phyloP scores from a whole-genome alignment of 305 asterid genomes.

The Fraxinus ornus region DNA sequence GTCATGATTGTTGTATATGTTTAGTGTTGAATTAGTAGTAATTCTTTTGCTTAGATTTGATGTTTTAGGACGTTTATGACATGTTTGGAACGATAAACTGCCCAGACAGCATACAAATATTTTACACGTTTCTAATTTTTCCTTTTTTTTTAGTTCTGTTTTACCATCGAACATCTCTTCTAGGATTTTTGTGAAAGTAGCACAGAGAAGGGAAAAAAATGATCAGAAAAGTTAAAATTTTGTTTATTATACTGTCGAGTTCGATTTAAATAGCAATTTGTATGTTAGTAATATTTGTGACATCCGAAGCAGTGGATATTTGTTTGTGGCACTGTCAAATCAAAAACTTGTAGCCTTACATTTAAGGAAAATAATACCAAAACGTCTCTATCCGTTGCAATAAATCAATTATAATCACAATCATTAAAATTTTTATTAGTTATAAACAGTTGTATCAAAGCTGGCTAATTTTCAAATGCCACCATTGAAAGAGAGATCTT shows the following conservation, averaged over 20 bases:
- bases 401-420: not conserved
- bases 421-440: not conserved
- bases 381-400: not conserved
- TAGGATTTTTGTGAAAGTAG: not conserved
- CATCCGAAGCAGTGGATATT: not conserved
- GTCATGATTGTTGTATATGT: constrained; percentile 2
- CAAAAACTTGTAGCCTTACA: not conserved
- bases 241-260: not conserved
- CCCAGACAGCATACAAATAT: not conserved
- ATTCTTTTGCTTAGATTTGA: not conserved
- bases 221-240: not conserved
- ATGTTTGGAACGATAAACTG: not conserved
- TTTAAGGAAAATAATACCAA: not conserved
- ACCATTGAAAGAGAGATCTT: not conserved
- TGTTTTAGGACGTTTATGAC: not conserved
- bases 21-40: not conserved
- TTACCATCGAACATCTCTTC: not conserved
- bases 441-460: not conserved
- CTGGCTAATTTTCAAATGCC: not conserved
- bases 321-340: not conserved
- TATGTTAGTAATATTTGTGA: not conserved
- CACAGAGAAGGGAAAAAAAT: not conserved
- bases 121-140: not conserved
- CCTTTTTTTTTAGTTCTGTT: not conserved
- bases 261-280: not conserved